Conservation (phyloP, 805 yeast genomes). For the Barnettozyma vustinii region DNA sequence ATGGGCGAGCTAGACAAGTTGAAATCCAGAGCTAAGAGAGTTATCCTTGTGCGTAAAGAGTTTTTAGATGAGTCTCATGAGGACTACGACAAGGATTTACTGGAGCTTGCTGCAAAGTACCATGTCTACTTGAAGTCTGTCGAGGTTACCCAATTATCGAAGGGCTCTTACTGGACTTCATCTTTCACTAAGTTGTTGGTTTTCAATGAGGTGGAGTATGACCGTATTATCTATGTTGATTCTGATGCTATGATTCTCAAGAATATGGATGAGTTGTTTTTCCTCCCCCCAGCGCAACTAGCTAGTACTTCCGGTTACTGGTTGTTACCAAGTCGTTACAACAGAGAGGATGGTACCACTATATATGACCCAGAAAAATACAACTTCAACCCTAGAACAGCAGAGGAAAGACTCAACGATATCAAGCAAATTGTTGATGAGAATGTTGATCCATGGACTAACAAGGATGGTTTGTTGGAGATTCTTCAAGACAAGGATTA, state of each 20-base stretch:
- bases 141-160: constrained; percentile 3
- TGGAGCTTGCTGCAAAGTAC: constrained; percentile 5
- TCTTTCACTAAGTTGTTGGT: constrained; percentile 52
- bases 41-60: constrained; percentile 36
- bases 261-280: constrained; percentile 48
- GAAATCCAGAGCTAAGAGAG: constrained; percentile 39
- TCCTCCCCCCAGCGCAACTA: constrained; percentile 40
- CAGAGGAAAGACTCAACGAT: constrained; percentile 1
- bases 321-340: constrained; percentile 26
- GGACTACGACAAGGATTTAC: constrained; percentile 7
- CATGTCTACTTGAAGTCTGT: constrained; percentile 15
- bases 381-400: background rate
- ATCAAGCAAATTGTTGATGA: constrained; percentile 1
- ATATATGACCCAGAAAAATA: constrained; percentile 1
- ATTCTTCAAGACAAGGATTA: background rate
- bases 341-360: constrained; percentile 6
- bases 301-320: constrained; percentile 44
- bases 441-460: constrained; percentile 3
- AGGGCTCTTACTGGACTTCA: constrained; percentile 18
- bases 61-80: constrained; percentile 17
- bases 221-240: constrained; percentile 52
- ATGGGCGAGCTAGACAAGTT: constrained; percentile 34
- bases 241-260: constrained; percentile 45
- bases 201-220: constrained; percentile 43
- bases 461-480: background rate